These are phyloP conservation scores for Mortierella sp. DNA, from an alignment of 371 early-diverging fungal species.

Conservation along the genomic window DNA sequence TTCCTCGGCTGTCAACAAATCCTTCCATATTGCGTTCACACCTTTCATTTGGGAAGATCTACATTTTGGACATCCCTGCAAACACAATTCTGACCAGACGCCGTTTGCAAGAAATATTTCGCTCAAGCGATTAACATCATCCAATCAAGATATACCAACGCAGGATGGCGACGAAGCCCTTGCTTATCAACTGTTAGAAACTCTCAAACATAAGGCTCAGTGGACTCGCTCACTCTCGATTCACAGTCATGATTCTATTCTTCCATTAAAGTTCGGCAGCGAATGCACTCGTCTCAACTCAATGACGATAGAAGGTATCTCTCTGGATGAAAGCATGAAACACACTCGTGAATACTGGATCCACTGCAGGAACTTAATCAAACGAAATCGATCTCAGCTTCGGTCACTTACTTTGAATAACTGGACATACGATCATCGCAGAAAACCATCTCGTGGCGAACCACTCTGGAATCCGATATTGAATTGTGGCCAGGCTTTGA, in stretches of 20 bases:
- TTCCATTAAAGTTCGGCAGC: neutral
- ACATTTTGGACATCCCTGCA: conserved; percentile 2
- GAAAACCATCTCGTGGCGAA: neutral
- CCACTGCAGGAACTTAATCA: neutral
- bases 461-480: neutral
- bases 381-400: neutral
- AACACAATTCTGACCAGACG: no score
- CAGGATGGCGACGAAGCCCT: neutral
- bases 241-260: neutral
- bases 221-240: neutral
- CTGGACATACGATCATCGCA: neutral
- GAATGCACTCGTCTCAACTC: neutral
- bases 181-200: neutral
- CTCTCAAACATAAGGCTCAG: neutral
- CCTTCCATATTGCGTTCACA: conserved; percentile 7
- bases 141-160: neutral
- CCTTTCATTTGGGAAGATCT: conserved; percentile 27
- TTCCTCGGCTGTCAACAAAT: conserved; percentile 8
- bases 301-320: neutral
- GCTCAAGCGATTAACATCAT: neutral
- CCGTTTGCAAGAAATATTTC: neutral
- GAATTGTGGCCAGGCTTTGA: neutral
- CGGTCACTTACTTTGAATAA: neutral
- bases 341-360: neutral
- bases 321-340: neutral